phyloP scores from a whole-genome alignment of 768 basidiomycete species.

The Lactifluus subvellereus region DNA sequence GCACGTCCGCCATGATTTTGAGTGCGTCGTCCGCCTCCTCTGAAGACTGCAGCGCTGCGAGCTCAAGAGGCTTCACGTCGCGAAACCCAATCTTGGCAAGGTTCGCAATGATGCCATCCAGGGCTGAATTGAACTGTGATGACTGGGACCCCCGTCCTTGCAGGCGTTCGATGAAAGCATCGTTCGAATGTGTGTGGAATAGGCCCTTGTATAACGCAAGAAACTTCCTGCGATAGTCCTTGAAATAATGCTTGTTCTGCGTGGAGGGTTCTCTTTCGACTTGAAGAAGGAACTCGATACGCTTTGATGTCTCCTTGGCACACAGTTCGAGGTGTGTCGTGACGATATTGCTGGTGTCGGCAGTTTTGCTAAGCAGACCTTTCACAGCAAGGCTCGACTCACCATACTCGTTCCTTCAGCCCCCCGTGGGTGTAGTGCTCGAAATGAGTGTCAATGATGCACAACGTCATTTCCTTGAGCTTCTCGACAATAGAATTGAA shows the following conservation, averaged over 20 bases:
- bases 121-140: not conserved
- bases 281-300: not conserved
- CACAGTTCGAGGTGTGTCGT: not conserved
- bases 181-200: not conserved
- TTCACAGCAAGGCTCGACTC: constrained; percentile 23
- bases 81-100: constrained; percentile 37
- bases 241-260: constrained; percentile 1
- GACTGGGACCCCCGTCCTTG: not conserved
- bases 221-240: constrained; percentile 7
- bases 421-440: constrained; percentile 46
- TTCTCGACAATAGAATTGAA: constrained; percentile 38
- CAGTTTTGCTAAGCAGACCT: not conserved
- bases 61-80: constrained; percentile 37
- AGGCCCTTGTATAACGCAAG: constrained; percentile 2
- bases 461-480: constrained; percentile 37
- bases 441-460: constrained; percentile 46
- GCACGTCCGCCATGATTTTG: constrained; percentile 63
- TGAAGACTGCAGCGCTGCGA: constrained; percentile 44
- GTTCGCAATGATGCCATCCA: not conserved
- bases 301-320: not conserved
- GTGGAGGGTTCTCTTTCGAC: not conserved
- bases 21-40: constrained; percentile 54
- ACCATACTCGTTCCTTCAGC: constrained; percentile 46
- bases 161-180: not conserved
- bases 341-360: not conserved